Percentiles rank a stretch among this genome's conserved stretches.
Conservation (phyloP, 768 basidiomycete species). For the Daedalea quercina region DNA sequence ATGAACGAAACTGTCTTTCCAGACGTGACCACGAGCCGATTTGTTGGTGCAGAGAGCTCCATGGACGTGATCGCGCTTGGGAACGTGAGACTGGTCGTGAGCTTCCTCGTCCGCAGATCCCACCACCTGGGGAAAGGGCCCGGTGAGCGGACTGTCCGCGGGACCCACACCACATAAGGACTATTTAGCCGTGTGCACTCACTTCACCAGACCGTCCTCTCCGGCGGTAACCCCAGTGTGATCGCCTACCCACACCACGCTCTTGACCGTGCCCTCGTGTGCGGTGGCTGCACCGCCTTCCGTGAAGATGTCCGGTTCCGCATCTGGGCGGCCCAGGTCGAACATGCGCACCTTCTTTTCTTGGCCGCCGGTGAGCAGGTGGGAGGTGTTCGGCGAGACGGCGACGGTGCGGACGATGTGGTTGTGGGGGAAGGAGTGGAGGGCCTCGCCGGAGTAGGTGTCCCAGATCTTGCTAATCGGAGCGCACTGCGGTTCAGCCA, state of each 20-base stretch:
- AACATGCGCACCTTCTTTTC: constrained; percentile 98
- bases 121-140: constrained; percentile 66
- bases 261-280: constrained; percentile 88
- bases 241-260: constrained; percentile 90
- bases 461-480: constrained; percentile 87
- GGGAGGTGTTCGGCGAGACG: constrained; percentile 60
- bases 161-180: background rate
- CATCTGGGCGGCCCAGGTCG: constrained; percentile 80
- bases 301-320: constrained; percentile 75
- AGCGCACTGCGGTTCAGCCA: constrained; percentile 9
- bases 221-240: constrained; percentile 84
- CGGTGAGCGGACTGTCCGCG: background rate
- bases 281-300: constrained; percentile 51
- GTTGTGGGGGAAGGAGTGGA: constrained; percentile 97
- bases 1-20: constrained; percentile 93
- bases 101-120: constrained; percentile 78
- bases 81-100: constrained; percentile 67
- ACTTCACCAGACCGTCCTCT: constrained; percentile 92
- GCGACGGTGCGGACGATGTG: constrained; percentile 98
- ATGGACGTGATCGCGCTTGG: constrained; percentile 85
- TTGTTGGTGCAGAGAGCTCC: constrained; percentile 81
- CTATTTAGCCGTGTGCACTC: constrained; percentile 16
- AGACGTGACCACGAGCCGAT: constrained; percentile 82
- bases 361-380: constrained; percentile 87
- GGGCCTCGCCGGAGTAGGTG: constrained; percentile 76